phyloP scores from a whole-genome alignment of 495 filamentous ascomycete species.

The Hypomontagnella submonticulosa region DNA sequence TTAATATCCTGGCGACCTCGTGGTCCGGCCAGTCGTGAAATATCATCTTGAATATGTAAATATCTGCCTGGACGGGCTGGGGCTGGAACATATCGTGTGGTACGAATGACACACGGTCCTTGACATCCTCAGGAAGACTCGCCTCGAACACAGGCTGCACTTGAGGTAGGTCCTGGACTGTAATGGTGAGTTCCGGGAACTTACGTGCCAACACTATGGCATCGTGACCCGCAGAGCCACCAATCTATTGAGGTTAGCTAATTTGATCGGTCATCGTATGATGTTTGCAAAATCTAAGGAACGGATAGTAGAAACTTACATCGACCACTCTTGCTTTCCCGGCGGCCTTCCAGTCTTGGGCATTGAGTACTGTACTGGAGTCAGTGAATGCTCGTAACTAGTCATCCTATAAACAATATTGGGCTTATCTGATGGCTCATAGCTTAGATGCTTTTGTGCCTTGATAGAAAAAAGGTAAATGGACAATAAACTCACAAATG shows the following conservation, averaged over 20 bases:
- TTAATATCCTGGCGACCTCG: conserved; percentile 57
- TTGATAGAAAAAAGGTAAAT: neutral
- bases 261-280: neutral
- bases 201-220: conserved; percentile 44
- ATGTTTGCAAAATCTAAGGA: neutral
- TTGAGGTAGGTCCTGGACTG: conserved; percentile 52
- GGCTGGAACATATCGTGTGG: conserved; percentile 62
- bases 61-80: conserved; percentile 63
- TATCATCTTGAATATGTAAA: conserved; percentile 65
- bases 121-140: conserved; percentile 45
- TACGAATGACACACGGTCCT: conserved; percentile 54
- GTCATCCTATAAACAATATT: neutral
- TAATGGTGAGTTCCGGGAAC: conserved; percentile 46
- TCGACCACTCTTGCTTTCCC: conserved; percentile 50
- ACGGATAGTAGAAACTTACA: conserved; percentile 28
- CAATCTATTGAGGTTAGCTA: conserved; percentile 39
- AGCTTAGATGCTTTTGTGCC: neutral
- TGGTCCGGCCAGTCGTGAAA: conserved; percentile 64
- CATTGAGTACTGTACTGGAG: conserved; percentile 34
- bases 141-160: conserved; percentile 44
- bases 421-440: too few relatives aligned
- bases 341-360: conserved; percentile 46
- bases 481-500: conserved; percentile 25
- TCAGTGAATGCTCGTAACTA: conserved; percentile 12
- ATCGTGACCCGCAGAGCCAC: conserved; percentile 46